Base-by-base conservation (phyloP, 2,329 filamentous ascomycete genomes). In the Fusarium gaditjirri region DNA sequence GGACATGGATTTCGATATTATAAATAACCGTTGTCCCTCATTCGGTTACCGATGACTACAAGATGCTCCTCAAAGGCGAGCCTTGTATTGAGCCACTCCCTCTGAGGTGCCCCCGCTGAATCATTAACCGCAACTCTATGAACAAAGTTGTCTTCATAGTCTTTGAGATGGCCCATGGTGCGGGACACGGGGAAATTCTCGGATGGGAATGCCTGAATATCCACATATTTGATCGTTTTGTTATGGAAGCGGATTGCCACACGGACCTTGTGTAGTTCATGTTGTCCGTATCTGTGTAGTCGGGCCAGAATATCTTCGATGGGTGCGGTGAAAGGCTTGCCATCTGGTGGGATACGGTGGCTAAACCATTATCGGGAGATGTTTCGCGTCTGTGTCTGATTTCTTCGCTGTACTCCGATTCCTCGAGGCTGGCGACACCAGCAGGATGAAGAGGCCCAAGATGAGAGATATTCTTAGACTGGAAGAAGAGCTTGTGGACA, bases 141-240 rank as follows among this genome's bases (percentile, higher is more conserved):
- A 36, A 5, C 6, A 21, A 16, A 2, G 8, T 27, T 11, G 31
- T 11, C 4, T 25, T 12, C 29, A 12, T 10, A 12, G 11, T 12
- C 6, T 52, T 36, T 4, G 3, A 52, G 31, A n/a, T 23, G 17
- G 1, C 3, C 6, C 12, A 36, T 36, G 3, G 16, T 52, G 17
- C 33, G 12, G 3, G 47, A 0, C 23, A 21, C 2, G 31, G 12
- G 3, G 12, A 6, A 16, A 8, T 21, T 21, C 1, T 25, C 31
- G 16, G 31, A 52, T 19, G 23, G 17, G 2, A 52, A 52, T 35
- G n/a, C n/a, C 12, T 52, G 47, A 19, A 2, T 17, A 12, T 52
- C 47, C 31, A 36, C 47, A 16, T 52, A 36, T 6, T 36, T 52
- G 31, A 52, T 16, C 10, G 47, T 50, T 19, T 50, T 25, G 31